A percentile compares a stretch with the other conserved stretches of the same genome.
These are phyloP conservation scores for Mallotus nudiflorus DNA, from an alignment of 345 rosid species.

Conservation along the genomic window DNA sequence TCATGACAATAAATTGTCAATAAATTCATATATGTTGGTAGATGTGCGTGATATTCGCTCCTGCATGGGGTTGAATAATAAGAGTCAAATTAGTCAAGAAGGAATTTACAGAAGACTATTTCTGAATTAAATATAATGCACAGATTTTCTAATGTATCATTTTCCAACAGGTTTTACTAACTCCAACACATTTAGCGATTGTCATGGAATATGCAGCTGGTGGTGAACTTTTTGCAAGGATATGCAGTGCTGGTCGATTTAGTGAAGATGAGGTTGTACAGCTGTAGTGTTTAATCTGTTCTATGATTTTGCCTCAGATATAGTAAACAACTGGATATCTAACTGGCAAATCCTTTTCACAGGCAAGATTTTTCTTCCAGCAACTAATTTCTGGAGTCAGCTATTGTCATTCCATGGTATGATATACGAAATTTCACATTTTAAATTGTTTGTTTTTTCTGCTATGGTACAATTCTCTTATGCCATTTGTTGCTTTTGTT, in stretches of 20 bases:
- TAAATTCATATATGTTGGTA: background rate
- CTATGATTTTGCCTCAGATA: background rate
- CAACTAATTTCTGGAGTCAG: slow-evolving; percentile 91
- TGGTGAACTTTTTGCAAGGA: slow-evolving; percentile 83
- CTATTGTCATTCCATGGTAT: slow-evolving; percentile 86
- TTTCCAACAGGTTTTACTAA: slow-evolving; percentile 54
- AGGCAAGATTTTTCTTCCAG: slow-evolving; percentile 89
- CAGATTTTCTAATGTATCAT: background rate
- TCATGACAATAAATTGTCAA: no score
- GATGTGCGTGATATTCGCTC: background rate
- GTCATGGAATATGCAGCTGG: slow-evolving; percentile 94
- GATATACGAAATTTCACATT: background rate
- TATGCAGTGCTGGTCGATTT: slow-evolving; percentile 83
- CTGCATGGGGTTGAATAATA: background rate
- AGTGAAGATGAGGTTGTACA: slow-evolving; percentile 84
- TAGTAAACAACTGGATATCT: background rate
- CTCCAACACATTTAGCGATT: slow-evolving; percentile 79
- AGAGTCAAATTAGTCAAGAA: background rate
- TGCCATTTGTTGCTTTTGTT: slow-evolving; percentile 16
- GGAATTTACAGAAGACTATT: background rate
- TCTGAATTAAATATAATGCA: slow-evolving; percentile 6
- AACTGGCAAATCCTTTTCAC: background rate
- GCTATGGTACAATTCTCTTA: background rate
- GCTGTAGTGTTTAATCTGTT: slow-evolving; percentile 12
- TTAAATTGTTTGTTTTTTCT: background rate